Percentiles rank a stretch among this genome's conserved stretches.
Evolutionary conservation across 306 rosid genomes (phyloP).

Genomic region (Fragaria ananassa): DNA sequence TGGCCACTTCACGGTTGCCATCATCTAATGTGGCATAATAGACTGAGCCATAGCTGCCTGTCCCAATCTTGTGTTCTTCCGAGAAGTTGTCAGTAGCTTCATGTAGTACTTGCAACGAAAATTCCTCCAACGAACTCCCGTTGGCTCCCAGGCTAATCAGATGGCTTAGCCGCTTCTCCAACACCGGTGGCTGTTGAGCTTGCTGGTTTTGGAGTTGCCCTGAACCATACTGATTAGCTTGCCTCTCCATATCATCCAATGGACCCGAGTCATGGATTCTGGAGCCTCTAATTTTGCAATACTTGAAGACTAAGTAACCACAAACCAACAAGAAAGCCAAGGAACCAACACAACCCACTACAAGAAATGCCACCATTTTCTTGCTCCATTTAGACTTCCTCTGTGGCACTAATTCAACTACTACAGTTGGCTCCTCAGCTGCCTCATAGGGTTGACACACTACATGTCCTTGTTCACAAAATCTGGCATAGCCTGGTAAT

Average conservation of each 20-base stretch:
- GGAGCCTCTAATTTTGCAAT: slow-evolving; percentile 41
- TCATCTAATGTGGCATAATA: slow-evolving; percentile 60
- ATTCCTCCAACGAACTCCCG: slow-evolving; percentile 63
- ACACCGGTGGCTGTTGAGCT: slow-evolving; percentile 19
- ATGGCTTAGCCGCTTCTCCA: slow-evolving; percentile 77
- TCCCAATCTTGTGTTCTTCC: slow-evolving; percentile 60
- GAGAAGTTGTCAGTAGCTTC: slow-evolving; percentile 63
- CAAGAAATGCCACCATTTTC: slow-evolving; percentile 64
- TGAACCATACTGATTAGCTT: neutral
- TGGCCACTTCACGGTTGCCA: slow-evolving; percentile 75
- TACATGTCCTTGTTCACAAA: slow-evolving; percentile 30
- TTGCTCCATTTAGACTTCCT: slow-evolving; percentile 41
- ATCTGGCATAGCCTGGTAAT: slow-evolving; percentile 1
- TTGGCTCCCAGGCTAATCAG: slow-evolving; percentile 61
- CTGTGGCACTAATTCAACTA: neutral
- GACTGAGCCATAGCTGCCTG: slow-evolving; percentile 79
- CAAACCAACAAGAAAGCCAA: slow-evolving; percentile 35
- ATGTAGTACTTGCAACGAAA: slow-evolving; percentile 34
- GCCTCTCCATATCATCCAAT: slow-evolving; percentile 37
- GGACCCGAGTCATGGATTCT: slow-evolving; percentile 85
- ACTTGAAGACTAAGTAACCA: slow-evolving; percentile 42
- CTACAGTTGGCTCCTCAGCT: too few relatives aligned
- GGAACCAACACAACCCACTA: slow-evolving; percentile 77
- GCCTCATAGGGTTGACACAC: slow-evolving; percentile 44
- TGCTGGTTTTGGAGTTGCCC: neutral